Base-by-base conservation (phyloP, 352 stramenopile species). In the Thalassiosira ordinaria region DNA sequence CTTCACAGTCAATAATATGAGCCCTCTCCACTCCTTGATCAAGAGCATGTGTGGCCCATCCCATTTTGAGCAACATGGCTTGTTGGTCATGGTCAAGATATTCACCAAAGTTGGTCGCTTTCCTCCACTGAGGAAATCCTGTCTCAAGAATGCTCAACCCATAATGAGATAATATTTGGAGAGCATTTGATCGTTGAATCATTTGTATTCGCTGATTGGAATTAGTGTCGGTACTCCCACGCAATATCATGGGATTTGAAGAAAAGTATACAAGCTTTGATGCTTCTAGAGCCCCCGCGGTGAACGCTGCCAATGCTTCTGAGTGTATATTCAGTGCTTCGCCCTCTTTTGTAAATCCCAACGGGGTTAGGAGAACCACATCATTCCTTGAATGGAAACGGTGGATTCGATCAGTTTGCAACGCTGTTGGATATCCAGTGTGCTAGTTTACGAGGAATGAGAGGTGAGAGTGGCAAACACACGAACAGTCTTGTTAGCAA, bases 321-420 rank as follows among this genome's bases (percentile, higher is more conserved):
- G 80, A 92, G 46, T 91, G 85, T 22, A 95, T 89, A 69, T 95
- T 94, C 27, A 96, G 85, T n/a, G 87, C 78, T 67, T 99, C 95
- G 26, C 97, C 97, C 57, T 93, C 96, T 39, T 92, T 91, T 65
- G 91, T 97, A 78, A 97, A 98, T 14, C 94, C 96, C 47, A 98
- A 95, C 72, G 95, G 97, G 4, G 96, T 98, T 64, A 99, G 92
- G 29, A 98, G 84, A 27, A 99, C 96, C 63, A 99, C 97, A 80
- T 98, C 97, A 62, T 95, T 95, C 27, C 92, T 90, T 49, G 97
- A 89, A 39, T 98, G 90, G 60, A 93, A 91, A 24, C 90, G 73
- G 33, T 91, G 85, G 61, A 98, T 97, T 76, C 96, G 97, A 20
- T 94, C 81, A 7, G 88, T 91, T 83, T 98, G 97, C 9, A 99